Base-by-base conservation (phyloP, 2,329 filamentous ascomycete species). In the Dothideomycetes sp. region DNA sequence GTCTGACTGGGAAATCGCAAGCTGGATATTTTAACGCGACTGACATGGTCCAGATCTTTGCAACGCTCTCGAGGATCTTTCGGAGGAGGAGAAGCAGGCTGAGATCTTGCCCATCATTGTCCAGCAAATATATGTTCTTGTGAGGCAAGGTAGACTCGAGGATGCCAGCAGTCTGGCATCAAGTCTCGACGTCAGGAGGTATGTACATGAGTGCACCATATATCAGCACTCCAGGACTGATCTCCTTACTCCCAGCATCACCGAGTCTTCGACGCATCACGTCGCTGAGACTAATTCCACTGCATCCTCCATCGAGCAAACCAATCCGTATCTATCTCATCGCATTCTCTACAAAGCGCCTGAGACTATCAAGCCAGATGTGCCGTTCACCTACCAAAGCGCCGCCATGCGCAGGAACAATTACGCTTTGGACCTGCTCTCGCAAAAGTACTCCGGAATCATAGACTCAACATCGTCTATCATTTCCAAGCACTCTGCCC, bases 31-130 rank as follows among this genome's bases (percentile, higher is more conserved):
- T n/a, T n/a, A 24, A 29, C 15, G 30, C 11, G 34, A 37, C 24
- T 34, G 22, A 40, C 22, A 12, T n/a, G 16, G 34, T 31, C 24
- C 40, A 67, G 73, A 79, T 48, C 65, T 89, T 15, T 91, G 84
- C 55, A 77, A 82, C 55, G 73, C 73, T 4, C 72, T 81, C 10
- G 81, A 87, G 37, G 84, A 89, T 43, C 62, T 89, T 43, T 71
- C 67, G 14, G 77, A 84, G 4, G 79, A 81, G 38, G 84, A 91
- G 48, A 87, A 84, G 64, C 70, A 74, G 55, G 70, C 73, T 0
- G 84, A 93, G 60, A 62, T 87, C 47, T 65, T 84, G 19, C 81
- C 84, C 8, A 87, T 93, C 42, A 68, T 79, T 22, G 73, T 84
- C 17, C 85, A 91, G 59, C 79, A 85, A 52, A 72, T 82, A 18